Evolutionary conservation across 2,329 filamentous ascomycete genomes (phyloP), one percentile per base, ranked within the genome.

Genomic region (Fusarium sacchari): DNA sequence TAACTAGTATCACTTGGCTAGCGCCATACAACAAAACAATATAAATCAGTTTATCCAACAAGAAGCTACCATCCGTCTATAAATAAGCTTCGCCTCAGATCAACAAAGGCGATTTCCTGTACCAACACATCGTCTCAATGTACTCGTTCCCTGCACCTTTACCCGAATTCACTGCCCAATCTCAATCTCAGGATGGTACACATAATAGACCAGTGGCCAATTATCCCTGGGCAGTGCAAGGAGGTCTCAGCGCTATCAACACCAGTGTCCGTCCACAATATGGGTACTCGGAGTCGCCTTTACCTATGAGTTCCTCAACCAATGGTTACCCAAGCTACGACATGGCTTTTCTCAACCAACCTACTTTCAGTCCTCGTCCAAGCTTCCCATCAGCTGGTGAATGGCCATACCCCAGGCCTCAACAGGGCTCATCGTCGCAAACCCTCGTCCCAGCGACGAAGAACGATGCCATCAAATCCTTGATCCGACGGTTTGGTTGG

Each of bases 61-160:
- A 62, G 28, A 62, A 30, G 46, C 62, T 44, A 34, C 24, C 46
- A 3, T 20, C 26, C 46, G 5, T 20, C 26, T 34, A 36, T 52
- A 65, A 26, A 22, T 37, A 57, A 64, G 20, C 67, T 69, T 46
- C 64, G 64, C 66, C 58, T 68, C 57, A 42, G 32, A 68, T 67
- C 47, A 63, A 52, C 42, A 49, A 28, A 60, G 55, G 42, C 42
- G 18, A 43, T 34, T 52, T 49, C 65, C 47, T 43, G 14, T 46
- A 64, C n/a, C 49, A 69, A 65, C 36, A 52, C 32, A 52, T 30
- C 47, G 65, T 30, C 52, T 30, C 65, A 69, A 69, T 69, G 67
- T 59, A 53, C 43, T 32, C 63, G 40, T 36, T 69, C 60, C 39
- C 58, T 64, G 28, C 65, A 17, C 59, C 67, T 43, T 34, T 30